These are phyloP conservation scores for Boletellus sp. DNA, from an alignment of 768 basidiomycete genomes.

Conservation along the genomic window DNA sequence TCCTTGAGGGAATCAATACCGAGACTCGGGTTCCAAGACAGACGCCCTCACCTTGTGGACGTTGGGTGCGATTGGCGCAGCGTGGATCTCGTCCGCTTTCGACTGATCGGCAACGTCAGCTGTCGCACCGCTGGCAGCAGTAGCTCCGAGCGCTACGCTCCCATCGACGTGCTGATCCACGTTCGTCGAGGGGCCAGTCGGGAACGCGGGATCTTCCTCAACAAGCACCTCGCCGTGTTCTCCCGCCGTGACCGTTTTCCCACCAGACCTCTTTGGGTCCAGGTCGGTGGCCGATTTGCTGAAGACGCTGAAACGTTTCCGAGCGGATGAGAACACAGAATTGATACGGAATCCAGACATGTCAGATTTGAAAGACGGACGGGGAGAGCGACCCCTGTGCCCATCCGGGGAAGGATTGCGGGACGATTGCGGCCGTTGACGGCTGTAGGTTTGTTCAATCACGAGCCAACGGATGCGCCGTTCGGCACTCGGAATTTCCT, in stretches of 20 bases:
- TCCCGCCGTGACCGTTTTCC: constrained; percentile 44
- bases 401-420: constrained; percentile 27
- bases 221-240: constrained; percentile 70
- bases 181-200: constrained; percentile 22
- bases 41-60: constrained; percentile 13
- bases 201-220: constrained; percentile 43
- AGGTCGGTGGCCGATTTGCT: constrained; percentile 22
- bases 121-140: constrained; percentile 21
- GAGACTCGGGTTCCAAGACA: neutral
- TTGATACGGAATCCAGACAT: constrained; percentile 33
- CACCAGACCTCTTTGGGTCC: constrained; percentile 27
- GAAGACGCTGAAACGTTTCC: constrained; percentile 67
- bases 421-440: constrained; percentile 30
- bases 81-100: constrained; percentile 4
- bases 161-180: constrained; percentile 30
- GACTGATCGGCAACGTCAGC: constrained; percentile 15
- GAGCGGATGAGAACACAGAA: constrained; percentile 47
- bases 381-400: constrained; percentile 36
- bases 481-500: constrained; percentile 27
- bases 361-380: constrained; percentile 44
- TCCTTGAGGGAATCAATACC: constrained; percentile 6
- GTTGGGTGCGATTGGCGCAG: neutral
- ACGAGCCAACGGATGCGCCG: constrained; percentile 57
- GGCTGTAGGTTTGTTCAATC: constrained; percentile 57
- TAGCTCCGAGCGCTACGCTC: constrained; percentile 13